phyloP scores from a whole-genome alignment of 495 filamentous ascomycete genomes.

The Bacidia gigantensis region DNA sequence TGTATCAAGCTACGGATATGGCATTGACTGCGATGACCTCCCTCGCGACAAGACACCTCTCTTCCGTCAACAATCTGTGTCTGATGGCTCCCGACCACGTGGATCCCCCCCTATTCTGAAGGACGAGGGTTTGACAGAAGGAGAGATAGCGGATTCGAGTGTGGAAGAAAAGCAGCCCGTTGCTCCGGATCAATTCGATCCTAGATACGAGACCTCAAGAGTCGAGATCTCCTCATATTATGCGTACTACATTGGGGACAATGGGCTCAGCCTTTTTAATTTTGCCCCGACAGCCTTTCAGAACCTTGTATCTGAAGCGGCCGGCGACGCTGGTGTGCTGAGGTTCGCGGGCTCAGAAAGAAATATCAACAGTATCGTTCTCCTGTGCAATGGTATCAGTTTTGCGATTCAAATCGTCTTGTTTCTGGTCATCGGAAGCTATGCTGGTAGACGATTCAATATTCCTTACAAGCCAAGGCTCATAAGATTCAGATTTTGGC shows the following conservation, averaged over 20 bases:
- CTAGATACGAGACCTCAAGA: slow-evolving; percentile 35
- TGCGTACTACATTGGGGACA: slow-evolving; percentile 54
- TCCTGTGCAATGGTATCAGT: slow-evolving; percentile 47
- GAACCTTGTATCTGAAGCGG: slow-evolving; percentile 46
- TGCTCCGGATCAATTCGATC: slow-evolving; percentile 37
- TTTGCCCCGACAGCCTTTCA: slow-evolving; percentile 55
- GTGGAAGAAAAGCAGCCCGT: slow-evolving; percentile 12
- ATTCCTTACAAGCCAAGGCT: not conserved
- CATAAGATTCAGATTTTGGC: slow-evolving; percentile 38
- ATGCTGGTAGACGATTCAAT: slow-evolving; percentile 23
- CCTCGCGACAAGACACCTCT: not conserved
- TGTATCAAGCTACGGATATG: not conserved
- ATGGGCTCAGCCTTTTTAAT: slow-evolving; percentile 54
- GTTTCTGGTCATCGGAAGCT: slow-evolving; percentile 46
- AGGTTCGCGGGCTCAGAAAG: slow-evolving; percentile 36
- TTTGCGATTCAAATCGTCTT: slow-evolving; percentile 49
- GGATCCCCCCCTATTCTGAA: not conserved
- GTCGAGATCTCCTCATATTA: slow-evolving; percentile 55
- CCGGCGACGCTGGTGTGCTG: slow-evolving; percentile 33
- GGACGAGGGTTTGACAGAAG: not conserved
- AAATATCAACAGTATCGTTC: slow-evolving; percentile 46
- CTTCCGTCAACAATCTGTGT: not conserved
- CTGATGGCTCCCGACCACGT: not conserved
- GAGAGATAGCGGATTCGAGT: not conserved
- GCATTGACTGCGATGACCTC: not conserved